Evolutionary conservation across 805 yeast genomes (phyloP).

Genomic region (Zygotorulaspora florentina): DNA sequence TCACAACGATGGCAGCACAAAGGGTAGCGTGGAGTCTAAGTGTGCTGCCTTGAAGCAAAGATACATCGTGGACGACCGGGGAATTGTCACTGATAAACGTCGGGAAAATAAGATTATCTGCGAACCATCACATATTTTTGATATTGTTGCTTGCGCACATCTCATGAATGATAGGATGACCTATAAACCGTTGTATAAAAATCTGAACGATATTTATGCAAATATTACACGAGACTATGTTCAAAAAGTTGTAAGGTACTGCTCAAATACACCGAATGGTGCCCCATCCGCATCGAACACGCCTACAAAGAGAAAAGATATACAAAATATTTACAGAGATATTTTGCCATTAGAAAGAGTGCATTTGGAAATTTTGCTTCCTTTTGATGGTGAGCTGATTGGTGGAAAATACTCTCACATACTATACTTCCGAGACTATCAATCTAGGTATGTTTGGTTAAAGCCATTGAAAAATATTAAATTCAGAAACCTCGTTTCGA

Average conservation of each 20-base stretch:
- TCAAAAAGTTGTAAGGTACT: slow-evolving; percentile 20
- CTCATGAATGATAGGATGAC: slow-evolving; percentile 30
- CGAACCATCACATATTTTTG: slow-evolving; percentile 29
- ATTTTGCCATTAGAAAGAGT: slow-evolving; percentile 29
- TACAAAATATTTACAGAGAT: slow-evolving; percentile 17
- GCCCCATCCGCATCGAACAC: slow-evolving; percentile 6
- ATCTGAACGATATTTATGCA: slow-evolving; percentile 21
- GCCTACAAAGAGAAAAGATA: slow-evolving; percentile 10
- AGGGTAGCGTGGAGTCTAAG: slow-evolving; percentile 20
- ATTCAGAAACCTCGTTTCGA: slow-evolving; percentile 20
- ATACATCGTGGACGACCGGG: slow-evolving; percentile 21
- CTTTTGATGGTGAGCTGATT: slow-evolving; percentile 23
- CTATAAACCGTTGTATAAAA: slow-evolving; percentile 14
- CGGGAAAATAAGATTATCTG: slow-evolving; percentile 24
- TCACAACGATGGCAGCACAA: slow-evolving; percentile 19
- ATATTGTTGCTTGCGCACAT: slow-evolving; percentile 31
- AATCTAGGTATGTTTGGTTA: slow-evolving; percentile 31
- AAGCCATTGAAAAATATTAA: slow-evolving; percentile 27
- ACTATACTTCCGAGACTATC: slow-evolving; percentile 28
- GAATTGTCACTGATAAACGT: slow-evolving; percentile 23
- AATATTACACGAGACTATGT: slow-evolving; percentile 26
- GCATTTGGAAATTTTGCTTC: slow-evolving; percentile 30
- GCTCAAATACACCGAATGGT: slow-evolving; percentile 22
- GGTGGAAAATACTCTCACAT: slow-evolving; percentile 29
- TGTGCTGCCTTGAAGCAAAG: slow-evolving; percentile 22